These are phyloP conservation scores for Cyberlindnera veronae DNA, from an alignment of 805 yeast species.

Conservation along the genomic window DNA sequence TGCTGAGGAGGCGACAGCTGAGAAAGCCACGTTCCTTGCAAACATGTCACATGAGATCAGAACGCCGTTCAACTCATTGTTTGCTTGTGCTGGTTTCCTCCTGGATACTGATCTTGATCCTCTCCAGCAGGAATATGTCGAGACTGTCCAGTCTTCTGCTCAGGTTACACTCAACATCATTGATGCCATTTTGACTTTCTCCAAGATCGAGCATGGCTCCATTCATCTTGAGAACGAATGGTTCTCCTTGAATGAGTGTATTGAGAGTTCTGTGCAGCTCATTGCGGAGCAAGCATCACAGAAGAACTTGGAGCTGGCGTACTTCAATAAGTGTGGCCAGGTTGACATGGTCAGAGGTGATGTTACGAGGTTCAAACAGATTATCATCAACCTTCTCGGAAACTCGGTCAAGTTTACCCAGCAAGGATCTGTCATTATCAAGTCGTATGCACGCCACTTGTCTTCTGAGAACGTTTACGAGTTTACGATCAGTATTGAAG, in stretches of 20 bases:
- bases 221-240: slow-evolving; percentile 84
- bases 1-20: slow-evolving; percentile 82
- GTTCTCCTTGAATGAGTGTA: slow-evolving; percentile 77
- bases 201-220: slow-evolving; percentile 86
- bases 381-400: slow-evolving; percentile 77
- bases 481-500: slow-evolving; percentile 77
- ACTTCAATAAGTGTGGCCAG: slow-evolving; percentile 74
- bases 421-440: slow-evolving; percentile 72
- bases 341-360: slow-evolving; percentile 82
- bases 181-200: slow-evolving; percentile 84
- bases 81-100: slow-evolving; percentile 87
- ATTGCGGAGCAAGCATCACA: slow-evolving; percentile 85
- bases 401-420: slow-evolving; percentile 85
- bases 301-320: slow-evolving; percentile 71
- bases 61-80: slow-evolving; percentile 88
- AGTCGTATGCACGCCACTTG: slow-evolving; percentile 48
- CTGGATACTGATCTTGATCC: slow-evolving; percentile 82
- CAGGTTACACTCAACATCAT: slow-evolving; percentile 79
- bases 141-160: slow-evolving; percentile 84
- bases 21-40: slow-evolving; percentile 83
- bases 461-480: slow-evolving; percentile 35
- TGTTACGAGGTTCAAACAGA: slow-evolving; percentile 79
- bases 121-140: slow-evolving; percentile 83
- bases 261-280: slow-evolving; percentile 82
- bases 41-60: slow-evolving; percentile 85